These are phyloP conservation scores for Tuber aestivum DNA, from an alignment of 495 filamentous ascomycete species.

Conservation along the genomic window DNA sequence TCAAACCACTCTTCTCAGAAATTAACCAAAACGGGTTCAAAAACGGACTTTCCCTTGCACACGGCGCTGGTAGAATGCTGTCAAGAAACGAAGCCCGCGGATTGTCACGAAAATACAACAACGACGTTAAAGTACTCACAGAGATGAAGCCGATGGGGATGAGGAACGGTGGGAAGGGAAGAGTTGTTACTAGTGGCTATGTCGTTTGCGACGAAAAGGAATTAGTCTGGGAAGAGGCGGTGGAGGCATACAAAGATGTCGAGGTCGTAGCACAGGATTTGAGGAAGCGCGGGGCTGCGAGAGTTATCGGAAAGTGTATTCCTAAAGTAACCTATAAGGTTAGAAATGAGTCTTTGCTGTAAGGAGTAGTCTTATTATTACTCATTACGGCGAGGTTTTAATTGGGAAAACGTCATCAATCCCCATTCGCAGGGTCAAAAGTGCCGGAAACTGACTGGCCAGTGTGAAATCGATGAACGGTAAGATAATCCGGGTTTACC, in stretches of 20 bases:
- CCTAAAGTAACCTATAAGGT: constrained; percentile 46
- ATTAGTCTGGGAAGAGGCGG: constrained; percentile 46
- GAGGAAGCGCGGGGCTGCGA: constrained; percentile 38
- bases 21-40: constrained; percentile 25
- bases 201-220: constrained; percentile 46
- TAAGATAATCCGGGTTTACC: background rate
- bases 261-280: constrained; percentile 44
- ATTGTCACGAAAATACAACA: constrained; percentile 24
- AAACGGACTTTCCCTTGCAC: constrained; percentile 44
- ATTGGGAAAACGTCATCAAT: background rate
- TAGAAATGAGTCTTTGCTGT: constrained; percentile 36
- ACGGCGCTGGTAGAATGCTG: constrained; percentile 45
- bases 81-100: constrained; percentile 41
- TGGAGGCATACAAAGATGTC: constrained; percentile 46
- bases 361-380: background rate
- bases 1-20: constrained; percentile 40
- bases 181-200: constrained; percentile 40
- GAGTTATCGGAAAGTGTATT: constrained; percentile 42
- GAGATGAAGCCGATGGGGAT: constrained; percentile 18
- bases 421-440: background rate
- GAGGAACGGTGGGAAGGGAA: constrained; percentile 18
- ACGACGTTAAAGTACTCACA: constrained; percentile 33
- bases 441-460: background rate
- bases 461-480: background rate
- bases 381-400: background rate